These are phyloP conservation scores for Amylocarpus encephaloides DNA, from an alignment of 2,329 filamentous ascomycete genomes.

Conservation along the genomic window DNA sequence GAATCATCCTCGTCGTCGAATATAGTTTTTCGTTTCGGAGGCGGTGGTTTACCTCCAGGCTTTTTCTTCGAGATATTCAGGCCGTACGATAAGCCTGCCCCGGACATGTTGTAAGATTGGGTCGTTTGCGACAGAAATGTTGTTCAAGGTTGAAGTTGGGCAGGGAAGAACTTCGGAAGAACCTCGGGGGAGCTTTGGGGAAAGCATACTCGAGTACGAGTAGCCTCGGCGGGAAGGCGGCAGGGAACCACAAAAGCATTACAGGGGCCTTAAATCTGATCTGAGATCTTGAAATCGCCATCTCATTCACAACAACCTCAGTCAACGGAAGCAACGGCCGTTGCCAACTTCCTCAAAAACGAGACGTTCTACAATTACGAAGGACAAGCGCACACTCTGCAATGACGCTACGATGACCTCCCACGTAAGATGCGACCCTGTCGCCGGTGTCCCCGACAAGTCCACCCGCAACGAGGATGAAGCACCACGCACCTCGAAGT, in stretches of 20 bases:
- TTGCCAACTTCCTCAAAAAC: too few relatives aligned
- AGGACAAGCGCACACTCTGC: neutral
- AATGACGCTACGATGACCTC: constrained; percentile 15
- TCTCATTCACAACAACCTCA: neutral
- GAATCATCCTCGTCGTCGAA: constrained; percentile 55
- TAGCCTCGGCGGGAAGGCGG: constrained; percentile 6
- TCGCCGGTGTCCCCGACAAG: neutral
- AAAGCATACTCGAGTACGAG: too few relatives aligned
- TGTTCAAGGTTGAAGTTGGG: neutral
- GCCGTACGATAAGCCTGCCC: constrained; percentile 46
- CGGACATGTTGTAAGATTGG: constrained; percentile 24
- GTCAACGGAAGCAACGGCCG: neutral
- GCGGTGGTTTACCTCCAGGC: constrained; percentile 40
- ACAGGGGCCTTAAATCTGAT: neutral
- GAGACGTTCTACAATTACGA: too few relatives aligned
- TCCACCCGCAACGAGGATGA: constrained; percentile 12
- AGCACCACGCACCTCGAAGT: constrained; percentile 19
- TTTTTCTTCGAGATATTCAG: constrained; percentile 56
- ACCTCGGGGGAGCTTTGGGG: too few relatives aligned
- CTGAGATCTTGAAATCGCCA: neutral
- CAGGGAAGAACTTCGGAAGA: neutral
- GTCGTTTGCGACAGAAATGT: neutral
- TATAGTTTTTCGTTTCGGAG: constrained; percentile 46
- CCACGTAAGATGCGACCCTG: constrained; percentile 5
- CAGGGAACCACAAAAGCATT: neutral